Conservation (phyloP, 1,139 yeast genomes). For the Candida gigantensis region DNA sequence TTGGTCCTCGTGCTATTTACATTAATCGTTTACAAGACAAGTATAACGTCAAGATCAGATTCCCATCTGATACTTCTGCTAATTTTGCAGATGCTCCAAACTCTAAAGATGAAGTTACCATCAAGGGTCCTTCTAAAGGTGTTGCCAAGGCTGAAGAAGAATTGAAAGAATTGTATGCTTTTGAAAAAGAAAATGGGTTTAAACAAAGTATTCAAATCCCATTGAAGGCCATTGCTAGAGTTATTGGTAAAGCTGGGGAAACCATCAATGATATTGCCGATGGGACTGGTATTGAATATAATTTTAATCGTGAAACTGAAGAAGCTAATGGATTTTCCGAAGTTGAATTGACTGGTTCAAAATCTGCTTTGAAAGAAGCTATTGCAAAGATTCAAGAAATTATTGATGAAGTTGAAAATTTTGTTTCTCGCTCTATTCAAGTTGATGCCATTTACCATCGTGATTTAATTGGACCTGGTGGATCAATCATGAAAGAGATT, state of each 20-base stretch:
- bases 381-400: constrained; percentile 60
- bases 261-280: constrained; percentile 81
- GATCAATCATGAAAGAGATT: constrained; percentile 73
- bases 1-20: constrained; percentile 82
- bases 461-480: constrained; percentile 79
- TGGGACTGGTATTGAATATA: constrained; percentile 75
- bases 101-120: constrained; percentile 64
- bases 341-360: constrained; percentile 78
- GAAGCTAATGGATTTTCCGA: constrained; percentile 50
- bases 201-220: constrained; percentile 67
- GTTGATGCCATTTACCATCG: constrained; percentile 83
- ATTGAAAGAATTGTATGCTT: constrained; percentile 77
- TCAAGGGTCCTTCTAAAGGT: constrained; percentile 91
- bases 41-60: constrained; percentile 78
- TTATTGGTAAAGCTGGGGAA: constrained; percentile 90
- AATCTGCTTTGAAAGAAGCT: constrained; percentile 77
- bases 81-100: constrained; percentile 38
- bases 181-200: constrained; percentile 86
- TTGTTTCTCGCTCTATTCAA: constrained; percentile 57
- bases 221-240: constrained; percentile 68
- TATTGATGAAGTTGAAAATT: constrained; percentile 68
- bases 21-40: constrained; percentile 87
- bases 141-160: constrained; percentile 87
- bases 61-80: constrained; percentile 52
- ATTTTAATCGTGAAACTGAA: constrained; percentile 54